These are phyloP conservation scores for Penicillium sp. DNA, from an alignment of 2,329 filamentous ascomycete species.

Conservation along the genomic window DNA sequence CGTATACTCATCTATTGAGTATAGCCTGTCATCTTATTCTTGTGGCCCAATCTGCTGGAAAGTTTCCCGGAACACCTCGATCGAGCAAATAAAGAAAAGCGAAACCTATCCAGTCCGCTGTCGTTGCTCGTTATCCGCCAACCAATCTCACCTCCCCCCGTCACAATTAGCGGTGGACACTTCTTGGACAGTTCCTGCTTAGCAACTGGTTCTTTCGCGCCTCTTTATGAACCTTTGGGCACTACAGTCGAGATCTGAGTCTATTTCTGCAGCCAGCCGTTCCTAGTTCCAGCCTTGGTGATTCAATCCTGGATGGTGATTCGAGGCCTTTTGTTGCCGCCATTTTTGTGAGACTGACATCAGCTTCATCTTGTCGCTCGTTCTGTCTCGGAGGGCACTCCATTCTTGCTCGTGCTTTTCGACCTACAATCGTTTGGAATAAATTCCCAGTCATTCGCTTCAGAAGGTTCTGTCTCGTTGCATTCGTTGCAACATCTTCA, in stretches of 20 bases:
- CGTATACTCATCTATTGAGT: slow-evolving; percentile 38
- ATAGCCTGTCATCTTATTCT: slow-evolving; percentile 34
- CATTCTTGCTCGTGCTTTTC: slow-evolving; percentile 30
- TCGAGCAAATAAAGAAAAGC: slow-evolving; percentile 22
- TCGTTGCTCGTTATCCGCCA: slow-evolving; percentile 14
- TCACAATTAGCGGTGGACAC: slow-evolving; percentile 16
- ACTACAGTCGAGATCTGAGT: slow-evolving; percentile 25
- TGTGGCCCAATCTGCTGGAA: slow-evolving; percentile 34
- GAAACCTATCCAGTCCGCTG: slow-evolving; percentile 28
- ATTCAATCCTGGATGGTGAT: slow-evolving; percentile 35
- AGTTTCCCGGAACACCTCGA: slow-evolving; percentile 28
- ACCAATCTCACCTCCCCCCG: slow-evolving; percentile 11
- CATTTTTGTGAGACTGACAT: slow-evolving; percentile 34
- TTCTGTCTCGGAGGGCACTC: slow-evolving; percentile 45
- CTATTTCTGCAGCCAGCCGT: slow-evolving; percentile 34
- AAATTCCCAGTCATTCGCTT: slow-evolving; percentile 50
- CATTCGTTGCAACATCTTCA: slow-evolving; percentile 49
- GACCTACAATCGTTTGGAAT: slow-evolving; percentile 41
- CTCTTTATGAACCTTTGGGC: slow-evolving; percentile 24
- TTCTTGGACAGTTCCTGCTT: slow-evolving; percentile 2
- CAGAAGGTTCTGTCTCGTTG: slow-evolving; percentile 42
- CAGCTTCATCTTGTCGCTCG: slow-evolving; percentile 42
- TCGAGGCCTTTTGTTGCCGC: slow-evolving; percentile 33
- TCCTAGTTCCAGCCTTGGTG: slow-evolving; percentile 28
- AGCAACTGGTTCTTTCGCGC: slow-evolving; percentile 14